phyloP scores from a whole-genome alignment of 371 early-diverging fungal species.

The Mortierella sp. region DNA sequence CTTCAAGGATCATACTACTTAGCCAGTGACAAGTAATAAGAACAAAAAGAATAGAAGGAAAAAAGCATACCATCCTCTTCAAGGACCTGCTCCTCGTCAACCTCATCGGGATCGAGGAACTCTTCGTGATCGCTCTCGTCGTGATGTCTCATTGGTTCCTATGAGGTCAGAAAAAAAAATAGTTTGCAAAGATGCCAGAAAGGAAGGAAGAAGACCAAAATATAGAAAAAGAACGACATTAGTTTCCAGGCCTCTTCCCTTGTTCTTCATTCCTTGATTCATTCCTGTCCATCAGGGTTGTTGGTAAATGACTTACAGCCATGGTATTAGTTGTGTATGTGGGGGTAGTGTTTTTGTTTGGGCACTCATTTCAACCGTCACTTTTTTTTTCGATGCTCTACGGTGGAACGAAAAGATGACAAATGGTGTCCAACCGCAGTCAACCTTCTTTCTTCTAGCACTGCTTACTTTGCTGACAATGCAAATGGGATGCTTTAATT shows the following conservation, averaged over 20 bases:
- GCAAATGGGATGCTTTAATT: background rate
- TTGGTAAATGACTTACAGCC: background rate
- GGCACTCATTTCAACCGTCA: slow-evolving; percentile 2
- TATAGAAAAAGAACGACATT: background rate
- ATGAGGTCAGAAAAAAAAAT: background rate
- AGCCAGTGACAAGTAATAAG: no score
- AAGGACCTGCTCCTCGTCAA: slow-evolving; percentile 61
- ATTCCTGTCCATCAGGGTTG: background rate
- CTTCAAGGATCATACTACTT: no score
- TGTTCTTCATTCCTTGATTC: background rate
- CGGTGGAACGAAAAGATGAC: background rate
- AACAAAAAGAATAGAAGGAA: background rate
- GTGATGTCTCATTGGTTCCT: slow-evolving; percentile 34
- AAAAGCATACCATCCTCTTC: slow-evolving; percentile 57
- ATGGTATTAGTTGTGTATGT: slow-evolving; percentile 5
- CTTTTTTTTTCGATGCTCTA: background rate
- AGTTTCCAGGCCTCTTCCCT: background rate
- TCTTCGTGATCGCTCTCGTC: slow-evolving; percentile 66
- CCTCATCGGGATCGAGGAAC: slow-evolving; percentile 63
- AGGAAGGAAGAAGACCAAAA: background rate
- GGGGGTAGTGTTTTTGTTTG: slow-evolving; percentile 4
- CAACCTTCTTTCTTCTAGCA: background rate
- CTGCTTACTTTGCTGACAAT: background rate
- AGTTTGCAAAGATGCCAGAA: background rate
- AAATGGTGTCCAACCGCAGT: slow-evolving; percentile 2